These are phyloP conservation scores for Ceratocystis huliohia DNA, from an alignment of 2,329 filamentous ascomycete species.

Conservation along the genomic window DNA sequence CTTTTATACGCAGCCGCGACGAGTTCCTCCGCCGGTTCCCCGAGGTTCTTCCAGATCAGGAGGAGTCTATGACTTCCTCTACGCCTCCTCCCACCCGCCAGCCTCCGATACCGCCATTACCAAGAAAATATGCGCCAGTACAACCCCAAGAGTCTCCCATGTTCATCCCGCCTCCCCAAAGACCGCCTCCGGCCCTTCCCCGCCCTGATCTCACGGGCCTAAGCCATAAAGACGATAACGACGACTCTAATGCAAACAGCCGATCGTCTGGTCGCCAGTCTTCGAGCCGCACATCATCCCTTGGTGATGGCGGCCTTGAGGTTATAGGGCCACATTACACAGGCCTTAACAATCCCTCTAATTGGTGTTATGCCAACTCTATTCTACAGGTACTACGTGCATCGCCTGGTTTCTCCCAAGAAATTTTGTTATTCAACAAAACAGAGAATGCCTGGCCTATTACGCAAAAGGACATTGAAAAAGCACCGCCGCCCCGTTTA, in stretches of 20 bases:
- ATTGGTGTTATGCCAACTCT: constrained; percentile 89
- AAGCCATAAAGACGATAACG: constrained; percentile 15
- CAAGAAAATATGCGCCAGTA: background rate
- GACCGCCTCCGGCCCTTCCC: constrained; percentile 56
- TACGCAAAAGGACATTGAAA: constrained; percentile 49
- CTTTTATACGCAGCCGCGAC: constrained; percentile 58
- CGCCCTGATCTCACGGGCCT: constrained; percentile 40
- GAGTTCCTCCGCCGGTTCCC: constrained; percentile 78
- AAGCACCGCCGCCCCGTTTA: constrained; percentile 41
- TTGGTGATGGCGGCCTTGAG: constrained; percentile 26
- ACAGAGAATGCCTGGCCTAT: constrained; percentile 55
- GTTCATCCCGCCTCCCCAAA: constrained; percentile 21
- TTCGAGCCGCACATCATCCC: constrained; percentile 25
- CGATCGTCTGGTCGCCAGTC: constrained; percentile 24
- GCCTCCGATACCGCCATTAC: background rate
- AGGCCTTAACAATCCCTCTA: constrained; percentile 67
- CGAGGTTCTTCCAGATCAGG: constrained; percentile 46
- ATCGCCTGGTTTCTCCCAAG: constrained; percentile 54
- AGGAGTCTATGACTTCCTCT: constrained; percentile 45
- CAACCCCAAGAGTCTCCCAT: constrained; percentile 13
- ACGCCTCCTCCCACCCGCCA: constrained; percentile 18
- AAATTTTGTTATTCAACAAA: constrained; percentile 44
- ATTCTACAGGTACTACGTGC: constrained; percentile 71
- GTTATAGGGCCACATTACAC: constrained; percentile 33
- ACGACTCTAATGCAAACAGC: constrained; percentile 23